Base-by-base conservation (phyloP, 176 grass and related monocot species). In the Oryza coarctata region DNA sequence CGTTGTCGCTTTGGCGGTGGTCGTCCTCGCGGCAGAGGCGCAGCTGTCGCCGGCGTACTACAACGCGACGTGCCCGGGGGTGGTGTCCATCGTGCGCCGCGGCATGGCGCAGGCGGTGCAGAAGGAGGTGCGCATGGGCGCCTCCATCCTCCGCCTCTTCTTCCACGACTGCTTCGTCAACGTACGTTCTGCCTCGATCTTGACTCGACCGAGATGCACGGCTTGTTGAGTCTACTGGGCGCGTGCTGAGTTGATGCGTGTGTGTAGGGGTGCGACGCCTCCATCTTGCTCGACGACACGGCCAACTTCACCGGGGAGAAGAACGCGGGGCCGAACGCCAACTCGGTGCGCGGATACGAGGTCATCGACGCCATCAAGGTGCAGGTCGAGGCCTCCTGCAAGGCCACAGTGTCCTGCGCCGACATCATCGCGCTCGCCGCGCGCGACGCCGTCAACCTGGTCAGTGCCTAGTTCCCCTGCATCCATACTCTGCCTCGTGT, bases 111-210 rank as follows among this genome's bases (percentile, higher is more conserved):
- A 68, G 40, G 89, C 89, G 3, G 87, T 97, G 10, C 10, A 7
- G n/a, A 76, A 39, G 66, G 94, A 97, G 75, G 65, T 79, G 17
- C 84, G 91, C 34, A 97, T 94, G 94, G 91, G 83, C 20, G 91
- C 94, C 0, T 94, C 91, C 39, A 67, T 97, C 71, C 75, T 97
- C 71, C 89, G 91, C 40, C 84, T 97, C 29, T 84, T 87, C 78
- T 97, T 91, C 89, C 91, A 93, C 79, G 94, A 97, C 79, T 97
- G 94, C 81, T 97, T 97, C 78, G 89, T 91, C 82, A 88, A 93
- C 68, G 90, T 93, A 83, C 39, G 43, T 31, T 45, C 12, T 45
- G 3, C 1, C 70, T 12, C 22, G 22, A 2, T 0, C 15, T 14
- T 1, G 43, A 40, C 43, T 41, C 7, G 9, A 41, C 40, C 11